A percentile compares a stretch with the other conserved stretches of the same genome.
phyloP scores from a whole-genome alignment of 495 filamentous ascomycete species.

The Immersiella caudata region DNA sequence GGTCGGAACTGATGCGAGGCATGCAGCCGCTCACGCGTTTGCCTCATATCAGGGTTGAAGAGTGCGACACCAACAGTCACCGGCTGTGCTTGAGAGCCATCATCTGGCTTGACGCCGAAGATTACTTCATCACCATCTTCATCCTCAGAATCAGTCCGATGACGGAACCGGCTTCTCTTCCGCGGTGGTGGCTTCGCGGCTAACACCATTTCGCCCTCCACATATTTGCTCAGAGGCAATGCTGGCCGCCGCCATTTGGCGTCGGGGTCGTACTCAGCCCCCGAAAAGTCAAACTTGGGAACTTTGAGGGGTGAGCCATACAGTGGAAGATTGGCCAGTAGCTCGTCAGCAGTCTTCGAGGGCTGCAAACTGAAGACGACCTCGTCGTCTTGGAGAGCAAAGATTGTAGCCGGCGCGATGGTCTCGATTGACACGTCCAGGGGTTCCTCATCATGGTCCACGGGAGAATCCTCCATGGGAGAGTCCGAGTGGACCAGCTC shows the following conservation, averaged over 20 bases:
- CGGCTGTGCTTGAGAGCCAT: slow-evolving; percentile 56
- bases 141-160: slow-evolving; percentile 67
- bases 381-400: slow-evolving; percentile 78
- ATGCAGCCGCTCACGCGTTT: slow-evolving; percentile 85
- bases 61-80: slow-evolving; percentile 80
- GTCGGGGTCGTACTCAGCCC: slow-evolving; percentile 63
- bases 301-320: slow-evolving; percentile 67
- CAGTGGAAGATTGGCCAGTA: slow-evolving; percentile 83
- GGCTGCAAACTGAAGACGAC: slow-evolving; percentile 76
- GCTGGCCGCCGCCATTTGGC: slow-evolving; percentile 73
- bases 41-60: slow-evolving; percentile 87
- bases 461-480: slow-evolving; percentile 34
- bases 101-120: slow-evolving; percentile 48
- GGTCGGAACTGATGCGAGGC: slow-evolving; percentile 91
- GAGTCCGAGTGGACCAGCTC: slow-evolving; percentile 66
- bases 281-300: slow-evolving; percentile 57
- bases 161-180: slow-evolving; percentile 80
- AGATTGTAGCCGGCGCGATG: slow-evolving; percentile 73
- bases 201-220: slow-evolving; percentile 76
- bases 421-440: slow-evolving; percentile 47
- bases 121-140: slow-evolving; percentile 55
- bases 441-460: slow-evolving; percentile 48
- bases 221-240: slow-evolving; percentile 84
- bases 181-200: slow-evolving; percentile 65
- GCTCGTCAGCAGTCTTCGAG: slow-evolving; percentile 74